Evolutionary conservation across 2,329 filamentous ascomycete species (phyloP), one percentile per base, ranked within the genome.

Genomic region (Aspergillus sp.): DNA sequence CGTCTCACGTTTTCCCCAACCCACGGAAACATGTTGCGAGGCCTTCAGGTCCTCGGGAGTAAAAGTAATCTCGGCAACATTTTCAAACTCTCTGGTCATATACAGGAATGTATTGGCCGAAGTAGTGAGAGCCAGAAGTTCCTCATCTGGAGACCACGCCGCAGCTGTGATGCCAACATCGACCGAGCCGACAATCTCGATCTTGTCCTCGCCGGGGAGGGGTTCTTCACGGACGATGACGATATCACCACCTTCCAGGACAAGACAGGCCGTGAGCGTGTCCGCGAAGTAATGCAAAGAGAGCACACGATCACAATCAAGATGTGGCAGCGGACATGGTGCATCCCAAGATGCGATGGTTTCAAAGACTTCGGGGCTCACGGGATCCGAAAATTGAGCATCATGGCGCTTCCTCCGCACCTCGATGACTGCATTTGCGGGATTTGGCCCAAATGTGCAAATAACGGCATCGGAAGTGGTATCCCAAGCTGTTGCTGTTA

Each of bases 1-100:
- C 0, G 95, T 99, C 76, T 99, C 95, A 71, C 90, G 91, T 79
- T 98, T 98, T 59, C 95, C 95, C 95, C 95, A 99, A 50, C 95
- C 95, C 21, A 99, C 93, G 19, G 92, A 96, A 57, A 97, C 95
- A 79, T 97, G 93, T 73, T 89, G 95, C 24, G 90, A 98, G n/a
- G 86, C 85, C 66, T 89, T 89, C 62, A 96, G 83, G 74, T 96
- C 93, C 45, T 93, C 90, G 0, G 80, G 72, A 0, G 84, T 85
- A 73, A 98, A 86, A 35, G 82, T 79, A 52, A 90, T 82, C 73
- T 93, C 90, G 35, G 89, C 85, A 43, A 96, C 86, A 57, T 88
- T 88, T 66, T 98, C 93, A 64, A 98, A 96, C 24, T 88, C 86
- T 62, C 92, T 85, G 56, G 92, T 96, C 93, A 99, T 97, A 70